phyloP scores from a whole-genome alignment of 179 eudicot species.

The Spinacia oleracea region DNA sequence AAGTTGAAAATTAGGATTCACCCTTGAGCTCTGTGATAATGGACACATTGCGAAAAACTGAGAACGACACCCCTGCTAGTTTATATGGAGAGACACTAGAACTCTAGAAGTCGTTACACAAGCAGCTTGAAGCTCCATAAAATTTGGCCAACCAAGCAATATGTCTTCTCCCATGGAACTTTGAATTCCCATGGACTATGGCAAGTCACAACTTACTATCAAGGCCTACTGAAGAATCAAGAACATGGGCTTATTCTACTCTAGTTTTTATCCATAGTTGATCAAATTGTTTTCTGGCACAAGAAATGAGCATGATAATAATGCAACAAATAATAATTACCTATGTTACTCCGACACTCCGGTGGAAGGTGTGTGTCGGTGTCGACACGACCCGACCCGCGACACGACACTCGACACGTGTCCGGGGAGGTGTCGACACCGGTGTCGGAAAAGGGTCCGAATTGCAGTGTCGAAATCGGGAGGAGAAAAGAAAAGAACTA shows the following conservation, averaged over 20 bases:
- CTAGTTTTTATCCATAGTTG: not conserved
- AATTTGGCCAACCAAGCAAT: not conserved
- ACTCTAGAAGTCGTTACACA: not conserved
- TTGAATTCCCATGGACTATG: not conserved
- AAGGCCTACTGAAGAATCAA: not conserved
- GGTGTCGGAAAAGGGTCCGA: no score
- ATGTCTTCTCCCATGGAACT: not conserved
- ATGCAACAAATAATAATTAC: not conserved
- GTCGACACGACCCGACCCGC: no score
- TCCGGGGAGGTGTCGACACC: no score
- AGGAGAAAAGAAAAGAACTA: no score
- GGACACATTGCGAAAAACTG: not conserved
- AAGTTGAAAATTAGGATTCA: not conserved
- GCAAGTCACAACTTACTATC: not conserved
- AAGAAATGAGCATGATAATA: not conserved
- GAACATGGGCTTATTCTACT: not conserved
- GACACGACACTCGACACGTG: no score
- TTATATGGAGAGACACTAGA: not conserved
- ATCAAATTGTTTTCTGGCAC: not conserved
- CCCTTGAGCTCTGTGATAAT: not conserved
- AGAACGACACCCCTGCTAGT: not conserved
- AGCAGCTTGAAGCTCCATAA: not conserved
- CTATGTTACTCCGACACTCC: no score
- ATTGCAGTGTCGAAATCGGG: no score
- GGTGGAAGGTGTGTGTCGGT: no score